A percentile compares a stretch with the other conserved stretches of the same genome.
phyloP scores from a whole-genome alignment of 2,329 filamentous ascomycete genomes.

The Aureobasidium leucospermi region DNA sequence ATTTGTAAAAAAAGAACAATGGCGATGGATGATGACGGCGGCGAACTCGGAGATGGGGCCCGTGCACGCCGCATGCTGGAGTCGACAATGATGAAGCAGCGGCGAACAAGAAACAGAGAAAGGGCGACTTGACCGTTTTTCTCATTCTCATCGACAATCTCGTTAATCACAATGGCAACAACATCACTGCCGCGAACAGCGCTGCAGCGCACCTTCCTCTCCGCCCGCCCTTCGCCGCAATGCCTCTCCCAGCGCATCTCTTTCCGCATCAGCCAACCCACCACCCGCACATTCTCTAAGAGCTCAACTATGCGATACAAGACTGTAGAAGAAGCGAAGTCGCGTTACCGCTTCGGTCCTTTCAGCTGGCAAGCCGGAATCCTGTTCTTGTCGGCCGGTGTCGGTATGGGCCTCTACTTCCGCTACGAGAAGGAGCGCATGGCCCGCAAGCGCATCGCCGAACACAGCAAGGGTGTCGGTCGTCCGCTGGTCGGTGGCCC shows the following conservation, averaged over 20 bases:
- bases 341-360: conserved; percentile 48
- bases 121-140: neutral
- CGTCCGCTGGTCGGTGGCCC: conserved; percentile 86
- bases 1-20: neutral
- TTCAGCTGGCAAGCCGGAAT: conserved; percentile 89
- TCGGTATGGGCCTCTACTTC: conserved; percentile 79
- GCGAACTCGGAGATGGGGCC: neutral
- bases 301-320: conserved; percentile 26
- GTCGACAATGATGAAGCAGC: neutral
- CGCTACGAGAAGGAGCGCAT: conserved; percentile 87
- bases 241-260: conserved; percentile 1
- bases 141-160: neutral
- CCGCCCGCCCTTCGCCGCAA: neutral
- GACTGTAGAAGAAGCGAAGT: conserved; percentile 39
- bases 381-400: conserved; percentile 75
- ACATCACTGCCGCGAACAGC: conserved; percentile 7
- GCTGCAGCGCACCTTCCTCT: neutral
- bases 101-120: conserved; percentile 1
- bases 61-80: neutral
- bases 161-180: conserved; percentile 1
- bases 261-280: neutral
- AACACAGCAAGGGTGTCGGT: conserved; percentile 87
- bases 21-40: neutral
- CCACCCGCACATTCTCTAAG: conserved; percentile 22
- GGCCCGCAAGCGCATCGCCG: conserved; percentile 79